phyloP scores from a whole-genome alignment of 176 grass and related monocot species.

The Eleusine coracana region DNA sequence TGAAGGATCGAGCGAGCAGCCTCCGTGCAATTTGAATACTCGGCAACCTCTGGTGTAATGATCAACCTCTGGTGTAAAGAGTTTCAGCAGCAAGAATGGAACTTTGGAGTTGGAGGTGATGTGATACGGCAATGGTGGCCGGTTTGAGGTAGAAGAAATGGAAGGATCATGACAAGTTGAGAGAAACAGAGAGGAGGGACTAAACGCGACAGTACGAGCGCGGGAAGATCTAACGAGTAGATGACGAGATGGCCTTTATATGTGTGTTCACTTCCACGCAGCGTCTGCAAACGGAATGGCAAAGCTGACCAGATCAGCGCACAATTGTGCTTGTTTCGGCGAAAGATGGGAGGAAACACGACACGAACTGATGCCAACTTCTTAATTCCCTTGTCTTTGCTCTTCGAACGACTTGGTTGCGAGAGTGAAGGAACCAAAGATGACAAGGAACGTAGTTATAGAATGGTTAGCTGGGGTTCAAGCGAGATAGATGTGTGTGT shows the following conservation, averaged over 20 bases:
- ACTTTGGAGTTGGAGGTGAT: neutral
- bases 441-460: constrained; percentile 11
- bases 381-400: neutral
- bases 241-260: neutral
- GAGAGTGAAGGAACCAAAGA: neutral
- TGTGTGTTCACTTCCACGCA: neutral
- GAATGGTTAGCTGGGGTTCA: neutral
- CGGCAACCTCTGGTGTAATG: neutral
- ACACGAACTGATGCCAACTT: neutral
- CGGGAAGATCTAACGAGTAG: neutral
- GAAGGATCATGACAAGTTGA: constrained; percentile 40
- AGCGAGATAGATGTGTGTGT: neutral
- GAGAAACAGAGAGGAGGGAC: neutral
- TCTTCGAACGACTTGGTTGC: neutral
- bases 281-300: neutral
- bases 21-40: neutral
- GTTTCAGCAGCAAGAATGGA: neutral
- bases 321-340: neutral
- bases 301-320: no score
- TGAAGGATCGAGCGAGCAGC: neutral
- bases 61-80: neutral
- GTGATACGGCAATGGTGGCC: neutral
- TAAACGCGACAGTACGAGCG: neutral
- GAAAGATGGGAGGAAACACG: neutral
- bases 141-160: constrained; percentile 20